Evolutionary conservation across 179 eudicot genomes (phyloP).

Genomic region (Actinidia polygama): DNA sequence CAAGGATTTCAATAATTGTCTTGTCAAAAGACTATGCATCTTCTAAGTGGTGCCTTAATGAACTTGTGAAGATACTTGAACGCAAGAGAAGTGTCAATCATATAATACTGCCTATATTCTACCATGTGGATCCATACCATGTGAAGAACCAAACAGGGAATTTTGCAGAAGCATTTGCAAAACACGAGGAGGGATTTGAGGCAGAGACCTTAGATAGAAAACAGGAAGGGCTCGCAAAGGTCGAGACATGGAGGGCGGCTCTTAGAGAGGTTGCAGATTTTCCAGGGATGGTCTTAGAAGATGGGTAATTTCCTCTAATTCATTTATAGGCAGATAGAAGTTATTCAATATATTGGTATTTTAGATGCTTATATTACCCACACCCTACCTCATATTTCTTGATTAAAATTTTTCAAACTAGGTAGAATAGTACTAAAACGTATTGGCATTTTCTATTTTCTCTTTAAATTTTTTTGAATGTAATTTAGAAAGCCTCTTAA

Average conservation of each 20-base stretch:
- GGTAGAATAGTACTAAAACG: too few species aligned
- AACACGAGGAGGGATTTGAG: neutral
- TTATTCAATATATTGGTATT: too few species aligned
- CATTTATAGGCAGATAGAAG: neutral
- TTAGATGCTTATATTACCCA: too few species aligned
- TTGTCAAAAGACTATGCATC: conserved; percentile 11
- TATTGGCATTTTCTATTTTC: too few species aligned
- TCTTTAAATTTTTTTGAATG: too few species aligned
- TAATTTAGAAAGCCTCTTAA: too few species aligned
- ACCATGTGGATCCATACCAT: conserved; percentile 1
- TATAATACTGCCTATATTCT: conserved; percentile 14
- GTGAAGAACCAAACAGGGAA: neutral
- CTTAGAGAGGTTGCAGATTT: conserved; percentile 8
- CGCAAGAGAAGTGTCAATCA: neutral
- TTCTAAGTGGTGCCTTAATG: conserved; percentile 27
- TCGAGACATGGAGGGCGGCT: conserved; percentile 15
- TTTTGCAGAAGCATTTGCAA: neutral
- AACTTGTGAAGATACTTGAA: conserved; percentile 14
- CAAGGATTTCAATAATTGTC: conserved; percentile 14
- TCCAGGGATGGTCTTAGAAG: neutral
- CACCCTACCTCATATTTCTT: too few species aligned
- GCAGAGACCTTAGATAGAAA: neutral
- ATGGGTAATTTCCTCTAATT: conserved; percentile 12
- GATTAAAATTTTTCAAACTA: too few species aligned
- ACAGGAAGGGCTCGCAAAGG: conserved; percentile 6